phyloP scores from a whole-genome alignment of 139 green algal genomes.

The Tetradesmus lagerheimii region DNA sequence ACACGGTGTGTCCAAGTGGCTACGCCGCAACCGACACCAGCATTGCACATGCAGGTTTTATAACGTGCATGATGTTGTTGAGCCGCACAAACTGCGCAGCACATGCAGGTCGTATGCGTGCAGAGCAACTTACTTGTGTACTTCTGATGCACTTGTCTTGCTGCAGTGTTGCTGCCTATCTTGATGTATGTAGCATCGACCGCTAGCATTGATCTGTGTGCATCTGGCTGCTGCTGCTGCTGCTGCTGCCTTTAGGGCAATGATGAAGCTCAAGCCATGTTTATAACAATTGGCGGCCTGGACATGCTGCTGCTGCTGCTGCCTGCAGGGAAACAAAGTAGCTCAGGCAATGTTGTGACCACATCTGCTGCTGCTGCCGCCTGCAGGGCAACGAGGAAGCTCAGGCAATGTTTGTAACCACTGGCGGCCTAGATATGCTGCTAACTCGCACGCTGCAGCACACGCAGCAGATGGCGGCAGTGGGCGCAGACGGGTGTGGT shows the following conservation, averaged over 20 bases:
- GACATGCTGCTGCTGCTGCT: neutral
- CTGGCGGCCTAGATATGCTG: conserved; percentile 35
- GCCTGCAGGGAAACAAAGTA: conserved; percentile 25
- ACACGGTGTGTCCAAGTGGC: no score
- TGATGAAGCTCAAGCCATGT: no score
- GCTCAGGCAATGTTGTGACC: conserved; percentile 19
- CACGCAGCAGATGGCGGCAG: neutral
- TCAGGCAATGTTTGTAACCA: conserved; percentile 45
- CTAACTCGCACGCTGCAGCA: conserved; percentile 8
- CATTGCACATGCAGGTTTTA: no score
- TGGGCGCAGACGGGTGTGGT: neutral
- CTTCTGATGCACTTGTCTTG: no score
- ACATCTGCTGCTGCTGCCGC: neutral
- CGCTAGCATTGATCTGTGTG: no score
- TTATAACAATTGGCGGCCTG: no score
- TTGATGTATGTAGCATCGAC: neutral
- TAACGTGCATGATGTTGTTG: no score
- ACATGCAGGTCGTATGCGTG: no score
- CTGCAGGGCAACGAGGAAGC: conserved; percentile 36
- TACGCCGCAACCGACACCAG: no score
- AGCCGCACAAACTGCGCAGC: no score
- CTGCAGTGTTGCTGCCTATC: neutral
- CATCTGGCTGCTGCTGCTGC: neutral
- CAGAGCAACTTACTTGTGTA: no score
- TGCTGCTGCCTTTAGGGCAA: neutral